Base-by-base conservation (phyloP, 148 eudicot genomes). In the Vaccinium vitisidaea region DNA sequence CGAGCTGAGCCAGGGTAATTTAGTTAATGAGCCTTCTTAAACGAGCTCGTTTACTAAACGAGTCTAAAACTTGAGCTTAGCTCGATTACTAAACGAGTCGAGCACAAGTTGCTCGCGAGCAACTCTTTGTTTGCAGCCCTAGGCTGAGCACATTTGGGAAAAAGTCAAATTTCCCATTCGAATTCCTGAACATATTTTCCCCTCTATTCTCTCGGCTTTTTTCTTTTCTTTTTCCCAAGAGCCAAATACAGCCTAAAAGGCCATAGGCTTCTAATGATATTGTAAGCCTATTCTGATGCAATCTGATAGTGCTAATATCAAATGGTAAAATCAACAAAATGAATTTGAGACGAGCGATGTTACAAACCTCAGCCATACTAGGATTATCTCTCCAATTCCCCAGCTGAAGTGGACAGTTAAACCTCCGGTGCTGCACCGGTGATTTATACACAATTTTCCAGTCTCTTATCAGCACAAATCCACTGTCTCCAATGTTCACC, bases 401-500 rank as follows among this genome's bases (percentile, higher is more conserved):
- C 16, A 83, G 23, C 39, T 83, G 84, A 75, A 30, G 39, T 25
- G 84, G 80, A 18, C 14, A n/a, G 9, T 74, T 83, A 18, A 83
- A 83, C 14, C 54, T 56, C 23, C 15, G 13, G 1, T 74, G 84
- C 23, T 83, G 84, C n/a, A 75, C 54, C 7, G 52, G 84, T 32
- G 84, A 83, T 36, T 30, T 32, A 55, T 53, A 83, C 7, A 75
- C 23, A 3, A 55, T 8, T 74, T 74, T 43, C 32, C 54, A 15
- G 11, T 8, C 18, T 83, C 71, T 36, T 5, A 74, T 30, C 52
- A 83, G 0, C 69, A 83, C 0, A 1, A 83, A 83, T 18, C 84
- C 84, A 56, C 84, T 83, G 4, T 83, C 84, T 30, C 84, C 84
- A 6, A 83, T n/a, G 46, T 83, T 83, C 52, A 77, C 80, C 36